These are phyloP conservation scores for Globisporangium viniferum DNA, from an alignment of 352 stramenopile genomes.

Conservation along the genomic window DNA sequence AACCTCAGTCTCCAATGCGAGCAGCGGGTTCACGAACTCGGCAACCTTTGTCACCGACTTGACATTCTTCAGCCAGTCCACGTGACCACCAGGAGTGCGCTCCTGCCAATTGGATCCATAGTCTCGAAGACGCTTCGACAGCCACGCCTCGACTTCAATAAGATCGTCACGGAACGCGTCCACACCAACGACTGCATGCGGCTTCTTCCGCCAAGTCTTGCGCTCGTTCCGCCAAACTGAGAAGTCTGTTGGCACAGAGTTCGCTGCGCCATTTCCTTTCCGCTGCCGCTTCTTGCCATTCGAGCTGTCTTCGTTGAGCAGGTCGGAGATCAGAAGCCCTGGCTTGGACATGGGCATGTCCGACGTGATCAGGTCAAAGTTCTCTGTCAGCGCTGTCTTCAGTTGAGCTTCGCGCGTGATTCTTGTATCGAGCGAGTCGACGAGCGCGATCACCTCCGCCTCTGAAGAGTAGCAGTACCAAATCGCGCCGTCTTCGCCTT, in stretches of 20 bases:
- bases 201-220: conserved; percentile 50
- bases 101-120: conserved; percentile 65
- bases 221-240: conserved; percentile 58
- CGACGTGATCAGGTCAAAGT: conserved; percentile 50
- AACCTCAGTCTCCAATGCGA: conserved; percentile 65
- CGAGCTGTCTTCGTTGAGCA: conserved; percentile 58
- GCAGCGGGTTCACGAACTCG: conserved; percentile 38
- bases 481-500: conserved; percentile 20
- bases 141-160: conserved; percentile 53
- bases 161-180: conserved; percentile 59
- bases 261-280: conserved; percentile 8
- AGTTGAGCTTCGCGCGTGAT: conserved; percentile 50
- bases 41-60: conserved; percentile 30
- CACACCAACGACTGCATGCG: conserved; percentile 32
- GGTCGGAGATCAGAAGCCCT: conserved; percentile 68
- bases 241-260: conserved; percentile 29
- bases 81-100: conserved; percentile 26
- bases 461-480: conserved; percentile 75
- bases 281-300: conserved; percentile 41
- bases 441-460: conserved; percentile 52
- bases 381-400: conserved; percentile 46
- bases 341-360: conserved; percentile 76
- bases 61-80: conserved; percentile 50
- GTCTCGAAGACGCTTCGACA: conserved; percentile 59
- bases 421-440: conserved; percentile 52